Percentiles rank a stretch among this genome's conserved stretches.
Conservation (phyloP, 768 basidiomycete species). For the Tulasnella sp. region DNA sequence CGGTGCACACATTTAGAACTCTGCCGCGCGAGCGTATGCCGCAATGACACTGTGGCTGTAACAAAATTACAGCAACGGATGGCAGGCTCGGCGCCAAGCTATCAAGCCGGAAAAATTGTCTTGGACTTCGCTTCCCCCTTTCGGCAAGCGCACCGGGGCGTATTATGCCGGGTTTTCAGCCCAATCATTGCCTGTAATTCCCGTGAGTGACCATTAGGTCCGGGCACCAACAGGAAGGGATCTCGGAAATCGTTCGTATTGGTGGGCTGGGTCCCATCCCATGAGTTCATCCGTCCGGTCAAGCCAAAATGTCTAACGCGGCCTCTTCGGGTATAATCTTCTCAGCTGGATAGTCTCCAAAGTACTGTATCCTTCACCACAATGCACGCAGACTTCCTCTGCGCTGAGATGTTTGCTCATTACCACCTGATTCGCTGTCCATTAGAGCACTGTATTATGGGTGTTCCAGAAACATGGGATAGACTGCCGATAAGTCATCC, state of each 20-base stretch:
- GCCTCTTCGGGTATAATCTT: neutral
- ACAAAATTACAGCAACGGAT: neutral
- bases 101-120: constrained; percentile 3
- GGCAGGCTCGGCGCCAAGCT: neutral
- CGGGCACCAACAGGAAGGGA: neutral
- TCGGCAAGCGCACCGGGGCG: neutral
- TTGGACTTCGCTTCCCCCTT: neutral
- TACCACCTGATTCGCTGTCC: neutral
- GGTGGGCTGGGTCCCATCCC: neutral
- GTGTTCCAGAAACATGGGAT: neutral
- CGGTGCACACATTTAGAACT: neutral
- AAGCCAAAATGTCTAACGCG: neutral
- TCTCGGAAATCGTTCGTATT: neutral
- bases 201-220: neutral
- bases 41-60: neutral
- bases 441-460: neutral
- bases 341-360: neutral
- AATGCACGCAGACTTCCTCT: neutral
- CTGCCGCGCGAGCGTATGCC: neutral
- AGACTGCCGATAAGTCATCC: neutral
- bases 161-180: neutral
- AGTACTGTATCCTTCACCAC: neutral
- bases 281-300: neutral
- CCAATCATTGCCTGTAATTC: neutral
- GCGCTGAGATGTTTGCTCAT: neutral